phyloP scores from a whole-genome alignment of 2,329 filamentous ascomycete species.

The Lecanosticta acicola region DNA sequence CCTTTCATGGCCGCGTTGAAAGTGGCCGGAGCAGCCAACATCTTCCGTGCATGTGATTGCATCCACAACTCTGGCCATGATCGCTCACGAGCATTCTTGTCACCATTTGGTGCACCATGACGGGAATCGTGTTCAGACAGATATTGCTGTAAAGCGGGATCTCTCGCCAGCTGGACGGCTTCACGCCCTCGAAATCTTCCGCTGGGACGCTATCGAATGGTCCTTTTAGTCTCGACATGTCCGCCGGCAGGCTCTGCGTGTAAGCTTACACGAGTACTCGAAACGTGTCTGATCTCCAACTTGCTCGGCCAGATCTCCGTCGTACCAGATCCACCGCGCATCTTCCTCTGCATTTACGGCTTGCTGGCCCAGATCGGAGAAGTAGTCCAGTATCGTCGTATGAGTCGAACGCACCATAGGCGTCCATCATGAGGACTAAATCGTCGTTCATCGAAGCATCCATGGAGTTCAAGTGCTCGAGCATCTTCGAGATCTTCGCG shows the following conservation, averaged over 20 bases:
- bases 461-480: slow-evolving; percentile 15
- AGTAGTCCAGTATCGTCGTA: slow-evolving; percentile 21
- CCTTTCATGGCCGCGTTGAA: slow-evolving; percentile 28
- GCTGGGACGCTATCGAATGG: slow-evolving; percentile 12
- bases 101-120: slow-evolving; percentile 29
- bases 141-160: slow-evolving; percentile 22
- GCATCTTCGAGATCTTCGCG: slow-evolving; percentile 19
- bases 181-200: not conserved
- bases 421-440: slow-evolving; percentile 24
- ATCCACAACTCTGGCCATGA: slow-evolving; percentile 19
- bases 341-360: slow-evolving; percentile 22
- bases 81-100: slow-evolving; percentile 14
- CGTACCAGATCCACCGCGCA: slow-evolving; percentile 10
- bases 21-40: slow-evolving; percentile 21
- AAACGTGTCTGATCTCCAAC: slow-evolving; percentile 7
- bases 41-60: slow-evolving; percentile 12
- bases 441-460: slow-evolving; percentile 18
- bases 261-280: slow-evolving; percentile 9
- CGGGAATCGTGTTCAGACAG: slow-evolving; percentile 22
- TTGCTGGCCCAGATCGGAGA: slow-evolving; percentile 23
- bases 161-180: slow-evolving; percentile 12
- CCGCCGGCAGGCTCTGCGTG: slow-evolving; percentile 12
- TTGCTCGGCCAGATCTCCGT: slow-evolving; percentile 11
- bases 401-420: slow-evolving; percentile 15
- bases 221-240: slow-evolving; percentile 14